phyloP scores from a whole-genome alignment of 129 eudicot species.

The Calendula officinalis region DNA sequence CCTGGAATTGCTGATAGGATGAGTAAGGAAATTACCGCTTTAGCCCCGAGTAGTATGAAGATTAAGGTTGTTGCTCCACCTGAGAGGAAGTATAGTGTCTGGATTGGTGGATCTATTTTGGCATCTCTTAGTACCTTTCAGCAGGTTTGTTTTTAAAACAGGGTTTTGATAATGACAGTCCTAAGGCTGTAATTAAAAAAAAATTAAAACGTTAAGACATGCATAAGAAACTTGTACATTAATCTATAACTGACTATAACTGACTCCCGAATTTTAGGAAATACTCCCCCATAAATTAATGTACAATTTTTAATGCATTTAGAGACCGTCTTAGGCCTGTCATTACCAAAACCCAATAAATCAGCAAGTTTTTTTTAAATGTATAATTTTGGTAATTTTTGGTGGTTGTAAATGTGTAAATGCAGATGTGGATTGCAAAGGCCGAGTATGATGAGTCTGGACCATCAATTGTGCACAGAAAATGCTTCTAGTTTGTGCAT shows the following conservation, averaged over 20 bases:
- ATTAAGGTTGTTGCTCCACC: slow-evolving; percentile 80
- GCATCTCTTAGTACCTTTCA: slow-evolving; percentile 67
- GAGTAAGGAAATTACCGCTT: slow-evolving; percentile 76
- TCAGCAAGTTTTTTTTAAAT: background rate
- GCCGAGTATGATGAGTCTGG: slow-evolving; percentile 46
- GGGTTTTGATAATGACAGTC: too few species aligned
- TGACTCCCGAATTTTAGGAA: too few species aligned
- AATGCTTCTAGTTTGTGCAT: slow-evolving; percentile 44
- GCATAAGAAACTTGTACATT: too few species aligned
- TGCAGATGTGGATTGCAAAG: slow-evolving; percentile 63
- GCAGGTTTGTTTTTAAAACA: slow-evolving; percentile 41
- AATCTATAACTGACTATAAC: too few species aligned
- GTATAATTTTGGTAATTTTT: slow-evolving; percentile 12
- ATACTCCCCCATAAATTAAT: too few species aligned
- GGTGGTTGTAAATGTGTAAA: background rate
- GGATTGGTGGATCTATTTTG: slow-evolving; percentile 76
- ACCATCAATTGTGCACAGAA: slow-evolving; percentile 56
- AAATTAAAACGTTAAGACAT: too few species aligned
- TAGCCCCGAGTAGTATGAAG: slow-evolving; percentile 81
- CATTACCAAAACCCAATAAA: too few species aligned
- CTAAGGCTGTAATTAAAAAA: too few species aligned
- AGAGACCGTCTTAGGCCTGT: too few species aligned
- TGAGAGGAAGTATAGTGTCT: slow-evolving; percentile 73
- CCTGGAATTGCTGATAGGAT: slow-evolving; percentile 81
- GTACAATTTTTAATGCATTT: too few species aligned